Percentiles rank a stretch among this genome's conserved stretches.
These are phyloP conservation scores for Tylopilus vinaceipallidus DNA, from an alignment of 768 basidiomycete genomes.

Conservation along the genomic window DNA sequence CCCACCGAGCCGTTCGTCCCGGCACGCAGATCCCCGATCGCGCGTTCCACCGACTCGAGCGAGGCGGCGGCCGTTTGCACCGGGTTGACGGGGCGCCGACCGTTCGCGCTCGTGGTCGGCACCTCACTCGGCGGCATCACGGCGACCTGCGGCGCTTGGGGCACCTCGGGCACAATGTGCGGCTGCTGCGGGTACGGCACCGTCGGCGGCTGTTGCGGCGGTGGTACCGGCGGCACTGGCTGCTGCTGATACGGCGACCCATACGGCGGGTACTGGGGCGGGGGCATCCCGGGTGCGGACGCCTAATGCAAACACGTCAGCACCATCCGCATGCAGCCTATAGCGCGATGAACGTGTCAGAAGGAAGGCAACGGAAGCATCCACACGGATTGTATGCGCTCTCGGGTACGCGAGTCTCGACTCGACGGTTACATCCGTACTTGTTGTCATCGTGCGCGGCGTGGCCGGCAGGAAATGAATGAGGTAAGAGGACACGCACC, in stretches of 20 bases:
- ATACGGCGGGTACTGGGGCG: constrained; percentile 30
- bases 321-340: neutral
- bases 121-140: constrained; percentile 25
- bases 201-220: constrained; percentile 30
- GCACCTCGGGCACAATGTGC: constrained; percentile 26
- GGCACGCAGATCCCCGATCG: constrained; percentile 50
- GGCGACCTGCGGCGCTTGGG: constrained; percentile 16
- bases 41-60: constrained; percentile 66
- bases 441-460: constrained; percentile 40
- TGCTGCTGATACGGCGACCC: constrained; percentile 33
- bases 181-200: constrained; percentile 28
- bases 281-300: constrained; percentile 42
- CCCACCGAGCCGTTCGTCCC: constrained; percentile 34
- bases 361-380: constrained; percentile 63
- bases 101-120: constrained; percentile 25
- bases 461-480: neutral
- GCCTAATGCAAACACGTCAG: constrained; percentile 37
- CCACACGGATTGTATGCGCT: constrained; percentile 48
- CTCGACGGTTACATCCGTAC: constrained; percentile 44
- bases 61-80: constrained; percentile 75
- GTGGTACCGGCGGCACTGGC: constrained; percentile 31
- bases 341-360: constrained; percentile 33
- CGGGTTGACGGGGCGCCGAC: constrained; percentile 42
- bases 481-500: constrained; percentile 43
- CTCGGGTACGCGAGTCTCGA: constrained; percentile 38